phyloP scores from a whole-genome alignment of 192 early-diverging fungal species.

The Gryganskiella cystojenkinii region DNA sequence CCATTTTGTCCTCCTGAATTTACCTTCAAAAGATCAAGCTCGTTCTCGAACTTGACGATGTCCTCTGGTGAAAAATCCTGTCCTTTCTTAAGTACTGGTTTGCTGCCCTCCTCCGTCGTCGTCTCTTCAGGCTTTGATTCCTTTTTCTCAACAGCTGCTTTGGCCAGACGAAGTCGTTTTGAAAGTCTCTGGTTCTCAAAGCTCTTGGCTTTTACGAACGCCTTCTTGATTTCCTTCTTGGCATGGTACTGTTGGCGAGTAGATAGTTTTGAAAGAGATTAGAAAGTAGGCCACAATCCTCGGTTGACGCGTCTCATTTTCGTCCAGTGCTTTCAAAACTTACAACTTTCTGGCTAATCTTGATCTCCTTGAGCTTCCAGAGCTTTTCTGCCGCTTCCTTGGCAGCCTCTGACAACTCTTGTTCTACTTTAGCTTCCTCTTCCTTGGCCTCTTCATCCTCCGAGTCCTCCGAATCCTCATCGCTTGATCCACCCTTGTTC shows the following conservation, averaged over 20 bases:
- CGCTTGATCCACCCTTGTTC: background rate
- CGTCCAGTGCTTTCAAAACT: background rate
- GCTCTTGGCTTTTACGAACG: constrained; percentile 38
- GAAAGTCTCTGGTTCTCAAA: constrained; percentile 37
- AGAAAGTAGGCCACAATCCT: no score
- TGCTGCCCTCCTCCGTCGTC: constrained; percentile 6
- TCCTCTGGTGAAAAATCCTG: constrained; percentile 39
- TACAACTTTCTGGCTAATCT: constrained; percentile 53
- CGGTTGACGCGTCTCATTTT: background rate
- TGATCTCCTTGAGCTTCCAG: constrained; percentile 31
- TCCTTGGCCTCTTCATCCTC: background rate
- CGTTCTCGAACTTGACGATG: constrained; percentile 37
- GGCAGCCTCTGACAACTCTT: background rate
- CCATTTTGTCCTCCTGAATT: background rate
- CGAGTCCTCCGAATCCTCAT: background rate
- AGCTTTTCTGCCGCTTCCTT: constrained; percentile 24
- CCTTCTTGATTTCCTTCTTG: constrained; percentile 44
- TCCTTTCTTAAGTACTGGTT: constrained; percentile 24
- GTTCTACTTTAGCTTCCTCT: constrained; percentile 14
- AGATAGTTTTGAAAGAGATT: background rate
- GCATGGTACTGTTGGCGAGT: constrained; percentile 32
- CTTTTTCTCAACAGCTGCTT: constrained; percentile 37
- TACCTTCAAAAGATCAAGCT: constrained; percentile 44
- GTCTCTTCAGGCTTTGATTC: background rate
- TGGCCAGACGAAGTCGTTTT: constrained; percentile 33